phyloP scores from a whole-genome alignment of 495 filamentous ascomycete species.

The Penicillium canescens region DNA sequence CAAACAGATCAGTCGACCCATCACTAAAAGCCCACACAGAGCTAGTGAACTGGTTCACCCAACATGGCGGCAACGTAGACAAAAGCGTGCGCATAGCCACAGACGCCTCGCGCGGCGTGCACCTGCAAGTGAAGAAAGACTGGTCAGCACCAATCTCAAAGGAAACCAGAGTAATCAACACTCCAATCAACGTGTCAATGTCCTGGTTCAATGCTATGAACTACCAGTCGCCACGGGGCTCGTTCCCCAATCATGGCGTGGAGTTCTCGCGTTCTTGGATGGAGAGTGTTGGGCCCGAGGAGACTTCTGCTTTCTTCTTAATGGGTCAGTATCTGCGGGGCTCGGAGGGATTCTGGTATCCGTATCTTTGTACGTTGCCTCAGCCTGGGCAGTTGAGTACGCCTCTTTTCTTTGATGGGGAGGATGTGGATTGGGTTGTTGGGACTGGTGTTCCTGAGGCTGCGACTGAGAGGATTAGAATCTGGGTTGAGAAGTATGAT shows the following conservation, averaged over 20 bases:
- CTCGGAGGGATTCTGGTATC: slow-evolving; percentile 57
- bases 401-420: slow-evolving; percentile 56
- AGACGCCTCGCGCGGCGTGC: slow-evolving; percentile 44
- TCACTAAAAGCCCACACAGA: slow-evolving; percentile 30
- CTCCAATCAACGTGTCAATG: slow-evolving; percentile 47
- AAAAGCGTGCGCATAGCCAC: slow-evolving; percentile 41
- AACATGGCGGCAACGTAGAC: slow-evolving; percentile 43
- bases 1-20: slow-evolving; percentile 13
- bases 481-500: slow-evolving; percentile 54
- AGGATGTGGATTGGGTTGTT: slow-evolving; percentile 58
- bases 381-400: slow-evolving; percentile 53
- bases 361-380: slow-evolving; percentile 62
- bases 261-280: slow-evolving; percentile 36
- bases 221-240: slow-evolving; percentile 10
- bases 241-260: slow-evolving; percentile 39
- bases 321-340: slow-evolving; percentile 55
- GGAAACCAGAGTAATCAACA: slow-evolving; percentile 43
- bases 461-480: slow-evolving; percentile 36
- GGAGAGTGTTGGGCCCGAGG: slow-evolving; percentile 35
- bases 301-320: slow-evolving; percentile 53
- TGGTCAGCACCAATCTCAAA: slow-evolving; percentile 22
- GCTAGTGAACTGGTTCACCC: slow-evolving; percentile 43
- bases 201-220: slow-evolving; percentile 55
- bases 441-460: slow-evolving; percentile 59
- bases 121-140: slow-evolving; percentile 42